phyloP scores from a whole-genome alignment of 2,329 filamentous ascomycete genomes.

The Chalaropsis thielavioides region DNA sequence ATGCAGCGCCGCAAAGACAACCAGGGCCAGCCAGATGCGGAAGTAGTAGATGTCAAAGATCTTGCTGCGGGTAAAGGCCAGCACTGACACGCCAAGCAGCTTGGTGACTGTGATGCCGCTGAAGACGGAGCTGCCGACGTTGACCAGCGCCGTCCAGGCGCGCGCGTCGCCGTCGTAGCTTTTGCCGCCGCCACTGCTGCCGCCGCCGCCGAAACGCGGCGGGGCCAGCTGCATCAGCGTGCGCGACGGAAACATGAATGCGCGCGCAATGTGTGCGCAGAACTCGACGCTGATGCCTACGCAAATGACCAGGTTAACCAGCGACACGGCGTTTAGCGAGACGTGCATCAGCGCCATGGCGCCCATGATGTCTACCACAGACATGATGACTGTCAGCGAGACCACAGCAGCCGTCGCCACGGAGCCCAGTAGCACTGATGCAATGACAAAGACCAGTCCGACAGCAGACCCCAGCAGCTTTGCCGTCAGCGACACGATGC shows the following conservation, averaged over 20 bases:
- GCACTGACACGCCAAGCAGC: constrained; percentile 74
- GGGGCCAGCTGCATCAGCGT: constrained; percentile 52
- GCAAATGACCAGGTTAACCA: constrained; percentile 94
- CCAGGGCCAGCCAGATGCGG: constrained; percentile 84
- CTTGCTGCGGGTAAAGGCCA: constrained; percentile 91
- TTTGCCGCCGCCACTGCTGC: constrained; percentile 59
- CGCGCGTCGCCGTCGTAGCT: constrained; percentile 67
- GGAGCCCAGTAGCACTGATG: constrained; percentile 69
- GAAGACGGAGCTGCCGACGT: constrained; percentile 88
- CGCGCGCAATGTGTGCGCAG: constrained; percentile 88
- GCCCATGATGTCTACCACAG: constrained; percentile 81
- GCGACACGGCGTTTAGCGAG: constrained; percentile 82
- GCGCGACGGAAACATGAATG: constrained; percentile 83
- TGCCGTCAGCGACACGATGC: constrained; percentile 66
- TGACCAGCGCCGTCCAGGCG: constrained; percentile 84
- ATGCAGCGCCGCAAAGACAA: constrained; percentile 77
- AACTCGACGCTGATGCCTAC: constrained; percentile 96
- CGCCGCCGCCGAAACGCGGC: constrained; percentile 29
- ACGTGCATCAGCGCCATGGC: constrained; percentile 84
- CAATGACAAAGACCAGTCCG: constrained; percentile 70
- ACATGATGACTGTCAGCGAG: constrained; percentile 81
- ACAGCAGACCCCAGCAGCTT: constrained; percentile 70
- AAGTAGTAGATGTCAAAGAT: constrained; percentile 99
- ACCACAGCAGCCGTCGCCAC: constrained; percentile 68
- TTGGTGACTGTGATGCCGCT: constrained; percentile 95